These are phyloP conservation scores for Jasminum sambac DNA, from an alignment of 257 asterid genomes.

Conservation along the genomic window DNA sequence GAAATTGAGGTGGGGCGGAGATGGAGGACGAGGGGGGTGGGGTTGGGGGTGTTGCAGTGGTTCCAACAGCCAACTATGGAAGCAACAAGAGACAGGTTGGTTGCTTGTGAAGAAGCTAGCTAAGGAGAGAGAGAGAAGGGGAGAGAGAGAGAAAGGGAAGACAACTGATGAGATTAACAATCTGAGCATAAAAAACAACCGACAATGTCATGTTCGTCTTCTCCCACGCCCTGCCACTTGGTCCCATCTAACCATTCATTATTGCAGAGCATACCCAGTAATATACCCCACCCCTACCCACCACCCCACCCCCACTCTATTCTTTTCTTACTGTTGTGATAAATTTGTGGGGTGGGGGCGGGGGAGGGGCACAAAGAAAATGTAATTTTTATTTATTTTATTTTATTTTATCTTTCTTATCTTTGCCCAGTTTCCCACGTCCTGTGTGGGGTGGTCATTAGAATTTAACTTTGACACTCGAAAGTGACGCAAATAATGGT, in stretches of 20 bases:
- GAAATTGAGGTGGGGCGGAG: neutral
- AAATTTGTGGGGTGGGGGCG: too few relatives aligned
- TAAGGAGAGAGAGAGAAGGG: constrained; percentile 18
- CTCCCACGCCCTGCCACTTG: constrained; percentile 99
- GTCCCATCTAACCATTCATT: constrained; percentile 71
- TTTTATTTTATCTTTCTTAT: constrained; percentile 10
- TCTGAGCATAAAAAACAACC: constrained; percentile 64
- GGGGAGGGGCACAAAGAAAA: too few relatives aligned
- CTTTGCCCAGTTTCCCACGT: constrained; percentile 7
- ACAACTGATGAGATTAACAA: constrained; percentile 45
- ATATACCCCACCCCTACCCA: constrained; percentile 30
- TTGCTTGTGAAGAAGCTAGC: constrained; percentile 86
- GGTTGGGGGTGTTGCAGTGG: constrained; percentile 55
- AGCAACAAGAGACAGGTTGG: constrained; percentile 98
- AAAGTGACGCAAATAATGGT: constrained; percentile 24
- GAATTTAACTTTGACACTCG: constrained; percentile 1
- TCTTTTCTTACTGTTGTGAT: constrained; percentile 14
- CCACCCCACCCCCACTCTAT: constrained; percentile 32
- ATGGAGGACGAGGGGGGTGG: neutral
- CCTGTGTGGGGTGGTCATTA: neutral
- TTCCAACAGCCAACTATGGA: constrained; percentile 71
- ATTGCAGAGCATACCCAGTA: constrained; percentile 28
- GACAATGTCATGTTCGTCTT: constrained; percentile 99
- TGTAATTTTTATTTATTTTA: constrained; percentile 14
- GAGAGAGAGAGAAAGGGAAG: constrained; percentile 30